Evolutionary conservation across 2,329 filamentous ascomycete species (phyloP).

Genomic region (Neurospora sp.): DNA sequence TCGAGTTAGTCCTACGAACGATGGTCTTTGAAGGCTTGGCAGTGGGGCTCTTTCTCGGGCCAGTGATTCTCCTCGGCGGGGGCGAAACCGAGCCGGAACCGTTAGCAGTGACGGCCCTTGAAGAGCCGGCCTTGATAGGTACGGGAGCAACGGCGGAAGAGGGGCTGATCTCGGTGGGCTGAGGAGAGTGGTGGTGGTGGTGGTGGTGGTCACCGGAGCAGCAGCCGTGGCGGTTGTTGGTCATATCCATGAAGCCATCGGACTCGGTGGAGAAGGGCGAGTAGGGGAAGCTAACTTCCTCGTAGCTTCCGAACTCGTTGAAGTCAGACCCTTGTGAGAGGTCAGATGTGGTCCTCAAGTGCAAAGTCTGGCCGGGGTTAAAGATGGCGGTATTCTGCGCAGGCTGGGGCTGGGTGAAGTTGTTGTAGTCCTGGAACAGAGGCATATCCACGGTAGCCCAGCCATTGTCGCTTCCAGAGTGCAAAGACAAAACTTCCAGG

Average conservation of each 20-base stretch:
- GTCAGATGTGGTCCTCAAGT: constrained; percentile 78
- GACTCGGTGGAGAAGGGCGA: constrained; percentile 77
- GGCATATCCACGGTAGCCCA: constrained; percentile 70
- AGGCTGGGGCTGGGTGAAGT: constrained; percentile 48
- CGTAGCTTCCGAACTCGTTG: constrained; percentile 65
- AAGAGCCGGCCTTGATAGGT: constrained; percentile 54
- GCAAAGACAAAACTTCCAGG: constrained; percentile 75
- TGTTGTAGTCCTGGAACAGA: constrained; percentile 58
- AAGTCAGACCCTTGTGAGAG: constrained; percentile 62
- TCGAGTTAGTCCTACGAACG: constrained; percentile 60
- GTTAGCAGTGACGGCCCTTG: constrained; percentile 49
- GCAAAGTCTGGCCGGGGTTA: constrained; percentile 83
- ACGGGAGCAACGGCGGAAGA: constrained; percentile 58
- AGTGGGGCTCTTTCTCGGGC: constrained; percentile 64
- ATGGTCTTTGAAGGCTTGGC: constrained; percentile 77
- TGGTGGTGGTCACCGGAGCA: constrained; percentile 44
- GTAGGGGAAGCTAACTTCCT: constrained; percentile 66
- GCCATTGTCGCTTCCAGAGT: constrained; percentile 72
- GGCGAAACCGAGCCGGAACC: constrained; percentile 53
- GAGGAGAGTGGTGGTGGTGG: constrained; percentile 27
- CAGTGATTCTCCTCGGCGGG: constrained; percentile 56
- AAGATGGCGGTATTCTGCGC: constrained; percentile 61
- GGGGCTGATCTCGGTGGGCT: constrained; percentile 53
- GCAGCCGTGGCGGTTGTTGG: constrained; percentile 46
- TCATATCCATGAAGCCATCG: constrained; percentile 58